A percentile compares a stretch with the other conserved stretches of the same genome.
Conservation (phyloP, 768 basidiomycete genomes). For the button mushroom (Agaricus bisporus) region DNA sequence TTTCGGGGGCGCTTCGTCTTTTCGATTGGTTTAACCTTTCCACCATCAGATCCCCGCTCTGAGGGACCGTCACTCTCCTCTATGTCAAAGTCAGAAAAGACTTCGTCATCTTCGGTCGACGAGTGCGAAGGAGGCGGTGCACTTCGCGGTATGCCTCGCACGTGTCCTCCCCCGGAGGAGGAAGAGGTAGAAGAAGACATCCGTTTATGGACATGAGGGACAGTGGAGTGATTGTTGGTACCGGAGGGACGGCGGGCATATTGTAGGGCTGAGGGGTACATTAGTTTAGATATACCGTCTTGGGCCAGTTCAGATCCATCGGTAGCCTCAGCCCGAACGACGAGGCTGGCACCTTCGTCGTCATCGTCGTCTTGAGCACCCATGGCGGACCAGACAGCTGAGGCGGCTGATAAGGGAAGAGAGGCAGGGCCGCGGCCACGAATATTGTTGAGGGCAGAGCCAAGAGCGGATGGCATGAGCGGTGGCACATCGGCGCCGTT, state of each 20-base stretch:
- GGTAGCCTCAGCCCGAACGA: conserved; percentile 27
- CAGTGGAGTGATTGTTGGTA: conserved; percentile 60
- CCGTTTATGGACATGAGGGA: conserved; percentile 50
- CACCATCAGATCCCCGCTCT: conserved; percentile 19
- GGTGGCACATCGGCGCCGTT: conserved; percentile 58
- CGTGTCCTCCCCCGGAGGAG: conserved; percentile 19
- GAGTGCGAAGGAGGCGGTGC: conserved; percentile 33
- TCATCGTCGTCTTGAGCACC: conserved; percentile 51
- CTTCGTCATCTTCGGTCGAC: conserved; percentile 41
- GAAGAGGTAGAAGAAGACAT: conserved; percentile 38
- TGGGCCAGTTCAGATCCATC: conserved; percentile 34
- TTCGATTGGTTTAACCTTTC: conserved; percentile 21
- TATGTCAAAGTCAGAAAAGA: conserved; percentile 31
- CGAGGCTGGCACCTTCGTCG: conserved; percentile 38
- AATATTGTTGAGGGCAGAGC: conserved; percentile 44
- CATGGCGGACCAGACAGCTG: conserved; percentile 54
- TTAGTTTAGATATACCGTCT: conserved; percentile 39
- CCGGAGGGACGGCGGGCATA: conserved; percentile 68
- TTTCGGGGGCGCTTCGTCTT: conserved; percentile 50
- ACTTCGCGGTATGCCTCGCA: conserved; percentile 35
- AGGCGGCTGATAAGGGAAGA: conserved; percentile 57
- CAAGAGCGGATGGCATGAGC: conserved; percentile 61
- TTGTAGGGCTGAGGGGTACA: conserved; percentile 42
- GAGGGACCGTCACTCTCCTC: conserved; percentile 23
- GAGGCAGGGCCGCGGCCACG: conserved; percentile 42